A percentile compares a stretch with the other conserved stretches of the same genome.
These are phyloP conservation scores for Quercus berberidifolia DNA, from an alignment of 306 rosid species.

Conservation along the genomic window DNA sequence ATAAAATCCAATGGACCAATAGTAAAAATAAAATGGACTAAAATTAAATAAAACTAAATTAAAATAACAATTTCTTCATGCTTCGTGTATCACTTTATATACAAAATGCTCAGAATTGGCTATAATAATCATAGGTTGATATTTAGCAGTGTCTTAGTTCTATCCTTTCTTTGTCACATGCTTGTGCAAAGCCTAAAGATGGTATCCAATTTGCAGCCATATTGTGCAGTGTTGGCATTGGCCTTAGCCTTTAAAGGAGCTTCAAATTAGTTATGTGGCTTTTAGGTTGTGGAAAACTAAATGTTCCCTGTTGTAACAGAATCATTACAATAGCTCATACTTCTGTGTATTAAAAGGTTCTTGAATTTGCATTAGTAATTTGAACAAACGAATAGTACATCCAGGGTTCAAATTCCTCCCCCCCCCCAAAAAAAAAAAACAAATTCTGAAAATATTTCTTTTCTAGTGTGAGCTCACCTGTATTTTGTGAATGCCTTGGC, in stretches of 20 bases:
- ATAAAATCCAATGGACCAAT: no score
- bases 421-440: no score
- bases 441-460: neutral
- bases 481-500: neutral
- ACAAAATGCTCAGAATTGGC: neutral
- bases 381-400: neutral
- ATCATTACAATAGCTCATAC: neutral
- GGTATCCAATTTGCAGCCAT: neutral
- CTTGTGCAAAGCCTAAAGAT: neutral
- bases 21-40: no score
- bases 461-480: neutral
- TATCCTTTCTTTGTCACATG: neutral
- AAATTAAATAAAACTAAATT: no score
- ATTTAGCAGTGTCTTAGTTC: neutral
- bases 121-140: neutral
- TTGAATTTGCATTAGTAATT: neutral
- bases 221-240: neutral
- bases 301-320: neutral
- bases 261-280: neutral
- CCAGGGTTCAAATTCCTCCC: no score
- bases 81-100: neutral
- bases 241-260: neutral
- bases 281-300: neutral
- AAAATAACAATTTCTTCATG: no score
- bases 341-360: neutral